Percentiles rank a stretch among this genome's conserved stretches.
phyloP scores from a whole-genome alignment of 257 asterid genomes.

The Hygrophila difformis region DNA sequence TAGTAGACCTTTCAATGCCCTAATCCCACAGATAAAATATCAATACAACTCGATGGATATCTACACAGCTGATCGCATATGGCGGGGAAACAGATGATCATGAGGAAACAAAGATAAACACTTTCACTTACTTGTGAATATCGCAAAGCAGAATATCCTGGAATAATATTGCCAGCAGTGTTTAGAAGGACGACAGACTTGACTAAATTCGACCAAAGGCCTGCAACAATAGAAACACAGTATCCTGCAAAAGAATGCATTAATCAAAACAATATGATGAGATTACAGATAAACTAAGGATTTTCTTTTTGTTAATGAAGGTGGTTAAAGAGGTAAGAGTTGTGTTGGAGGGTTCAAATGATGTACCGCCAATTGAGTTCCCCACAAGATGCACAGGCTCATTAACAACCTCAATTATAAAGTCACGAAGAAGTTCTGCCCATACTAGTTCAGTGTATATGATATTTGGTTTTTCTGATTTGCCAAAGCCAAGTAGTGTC shows the following conservation, averaged over 20 bases:
- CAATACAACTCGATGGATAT: too few species aligned
- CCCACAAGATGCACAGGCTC: slow-evolving; percentile 92
- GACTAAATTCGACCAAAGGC: slow-evolving; percentile 69
- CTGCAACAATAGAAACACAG: slow-evolving; percentile 57
- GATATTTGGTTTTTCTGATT: slow-evolving; percentile 86
- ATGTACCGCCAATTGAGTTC: slow-evolving; percentile 92
- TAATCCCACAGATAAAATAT: too few species aligned
- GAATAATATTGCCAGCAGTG: slow-evolving; percentile 62
- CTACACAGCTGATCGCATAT: too few species aligned
- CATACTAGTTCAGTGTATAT: slow-evolving; percentile 75
- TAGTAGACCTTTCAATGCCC: too few species aligned
- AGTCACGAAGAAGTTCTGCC: slow-evolving; percentile 80
- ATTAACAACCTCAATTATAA: slow-evolving; percentile 68
- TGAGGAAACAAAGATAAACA: too few species aligned
- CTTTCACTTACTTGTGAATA: slow-evolving; percentile 46
- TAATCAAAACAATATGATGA: slow-evolving; percentile 2
- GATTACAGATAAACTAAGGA: background rate
- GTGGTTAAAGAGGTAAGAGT: background rate
- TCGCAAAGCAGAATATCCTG: slow-evolving; percentile 39
- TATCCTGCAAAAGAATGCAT: slow-evolving; percentile 47
- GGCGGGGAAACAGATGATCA: too few species aligned
- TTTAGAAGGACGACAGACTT: slow-evolving; percentile 75
- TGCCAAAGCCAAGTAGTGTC: slow-evolving; percentile 84
- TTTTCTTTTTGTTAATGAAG: slow-evolving; percentile 6
- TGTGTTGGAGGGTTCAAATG: slow-evolving; percentile 8